Percentiles rank a stretch among this genome's conserved stretches.
These are phyloP conservation scores for Torrubiella hemipterigena DNA, from an alignment of 2,329 filamentous ascomycete species.

Conservation along the genomic window DNA sequence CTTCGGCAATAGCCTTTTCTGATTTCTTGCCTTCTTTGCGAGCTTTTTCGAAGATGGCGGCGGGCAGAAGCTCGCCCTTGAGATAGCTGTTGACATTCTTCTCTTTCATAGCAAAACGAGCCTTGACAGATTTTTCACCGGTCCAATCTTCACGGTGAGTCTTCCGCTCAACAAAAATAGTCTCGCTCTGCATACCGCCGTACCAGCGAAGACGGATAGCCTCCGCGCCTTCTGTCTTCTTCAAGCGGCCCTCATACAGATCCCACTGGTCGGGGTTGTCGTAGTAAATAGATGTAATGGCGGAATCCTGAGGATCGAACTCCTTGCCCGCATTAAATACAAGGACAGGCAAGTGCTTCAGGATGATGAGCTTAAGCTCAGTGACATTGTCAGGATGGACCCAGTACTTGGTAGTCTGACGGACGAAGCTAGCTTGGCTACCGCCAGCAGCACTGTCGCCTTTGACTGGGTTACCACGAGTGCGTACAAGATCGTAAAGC, in stretches of 20 bases:
- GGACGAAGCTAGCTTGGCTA: conserved; percentile 86
- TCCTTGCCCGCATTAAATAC: conserved; percentile 98
- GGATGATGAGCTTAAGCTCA: conserved; percentile 91
- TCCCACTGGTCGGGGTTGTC: conserved; percentile 94
- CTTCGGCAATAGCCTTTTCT: conserved; percentile 78
- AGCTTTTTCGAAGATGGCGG: conserved; percentile 90
- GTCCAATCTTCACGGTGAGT: conserved; percentile 99
- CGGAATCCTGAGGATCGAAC: conserved; percentile 79
- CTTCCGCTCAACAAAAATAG: conserved; percentile 94
- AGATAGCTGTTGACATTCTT: conserved; percentile 94
- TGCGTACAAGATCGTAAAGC: conserved; percentile 89
- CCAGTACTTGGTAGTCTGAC: conserved; percentile 99
- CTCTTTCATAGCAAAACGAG: conserved; percentile 88
- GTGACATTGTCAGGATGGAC: conserved; percentile 98
- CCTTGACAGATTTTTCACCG: conserved; percentile 97
- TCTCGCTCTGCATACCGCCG: conserved; percentile 88
- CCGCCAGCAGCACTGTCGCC: conserved; percentile 88
- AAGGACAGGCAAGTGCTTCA: conserved; percentile 92
- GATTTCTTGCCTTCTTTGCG: conserved; percentile 91
- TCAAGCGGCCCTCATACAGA: conserved; percentile 82
- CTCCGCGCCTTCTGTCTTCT: conserved; percentile 96
- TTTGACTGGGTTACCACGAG: conserved; percentile 80
- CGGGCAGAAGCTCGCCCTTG: conserved; percentile 70
- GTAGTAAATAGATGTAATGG: conserved; percentile 97
- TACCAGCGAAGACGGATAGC: conserved; percentile 96